Evolutionary conservation across 2,329 filamentous ascomycete genomes (phyloP).

Genomic region (Aspergillus nomiae): DNA sequence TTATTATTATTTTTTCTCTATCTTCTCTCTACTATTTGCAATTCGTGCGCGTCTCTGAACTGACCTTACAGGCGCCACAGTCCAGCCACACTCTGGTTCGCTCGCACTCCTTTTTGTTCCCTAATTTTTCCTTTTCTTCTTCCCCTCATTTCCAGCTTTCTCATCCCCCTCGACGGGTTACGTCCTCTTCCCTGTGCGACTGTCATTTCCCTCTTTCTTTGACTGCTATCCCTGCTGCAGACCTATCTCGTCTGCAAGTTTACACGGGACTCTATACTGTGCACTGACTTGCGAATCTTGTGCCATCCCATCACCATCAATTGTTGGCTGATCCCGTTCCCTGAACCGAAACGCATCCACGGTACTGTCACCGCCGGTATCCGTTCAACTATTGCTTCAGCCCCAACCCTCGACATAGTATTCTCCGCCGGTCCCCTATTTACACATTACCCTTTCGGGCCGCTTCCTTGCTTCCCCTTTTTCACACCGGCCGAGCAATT

Average conservation of each 20-base stretch:
- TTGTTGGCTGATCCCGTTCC: constrained; percentile 9
- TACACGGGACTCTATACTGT: neutral
- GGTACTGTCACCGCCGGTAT: constrained; percentile 21
- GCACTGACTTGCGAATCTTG: neutral
- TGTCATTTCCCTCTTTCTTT: constrained; percentile 3
- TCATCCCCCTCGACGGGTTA: constrained; percentile 1
- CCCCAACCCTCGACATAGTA: constrained; percentile 11
- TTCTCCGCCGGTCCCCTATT: constrained; percentile 31
- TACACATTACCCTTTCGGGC: constrained; percentile 38
- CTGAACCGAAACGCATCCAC: constrained; percentile 19
- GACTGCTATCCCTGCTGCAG: neutral
- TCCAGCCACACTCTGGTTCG: constrained; percentile 9
- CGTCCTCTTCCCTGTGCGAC: neutral
- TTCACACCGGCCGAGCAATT: constrained; percentile 10
- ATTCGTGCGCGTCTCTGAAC: neutral
- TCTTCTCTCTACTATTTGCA: neutral
- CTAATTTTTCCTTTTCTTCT: constrained; percentile 5
- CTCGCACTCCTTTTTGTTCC: constrained; percentile 14
- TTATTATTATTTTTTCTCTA: neutral
- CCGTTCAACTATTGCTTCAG: constrained; percentile 22
- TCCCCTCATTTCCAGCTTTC: constrained; percentile 5
- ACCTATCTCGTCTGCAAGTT: neutral
- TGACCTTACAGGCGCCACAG: constrained; percentile 8
- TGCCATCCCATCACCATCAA: neutral
- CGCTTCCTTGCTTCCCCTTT: constrained; percentile 20